Percentiles rank a stretch among this genome's conserved stretches.
Evolutionary conservation across 1,284 basidiomycete species (phyloP).

Genomic region (Thelephora terrestris): DNA sequence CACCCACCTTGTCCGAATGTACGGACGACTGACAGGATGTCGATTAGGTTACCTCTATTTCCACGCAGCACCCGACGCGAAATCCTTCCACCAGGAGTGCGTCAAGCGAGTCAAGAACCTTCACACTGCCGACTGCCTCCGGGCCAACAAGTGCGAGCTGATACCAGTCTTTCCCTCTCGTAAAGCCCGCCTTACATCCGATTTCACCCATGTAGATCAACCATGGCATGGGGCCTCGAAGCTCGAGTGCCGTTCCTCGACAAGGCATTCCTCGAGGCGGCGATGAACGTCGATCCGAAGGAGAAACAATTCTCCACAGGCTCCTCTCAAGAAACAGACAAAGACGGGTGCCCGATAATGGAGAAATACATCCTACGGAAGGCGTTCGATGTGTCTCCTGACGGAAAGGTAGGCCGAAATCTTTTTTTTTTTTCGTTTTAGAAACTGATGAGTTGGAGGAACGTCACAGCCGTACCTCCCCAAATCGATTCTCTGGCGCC

Average conservation of each 20-base stretch:
- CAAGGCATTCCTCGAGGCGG: slow-evolving; percentile 89
- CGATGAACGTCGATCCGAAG: slow-evolving; percentile 86
- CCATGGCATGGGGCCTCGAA: slow-evolving; percentile 99
- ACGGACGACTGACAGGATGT: background rate
- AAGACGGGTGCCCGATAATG: slow-evolving; percentile 83
- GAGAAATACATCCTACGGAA: slow-evolving; percentile 98
- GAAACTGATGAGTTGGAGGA: background rate
- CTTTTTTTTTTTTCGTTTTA: background rate
- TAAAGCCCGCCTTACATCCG: background rate
- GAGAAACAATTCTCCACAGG: slow-evolving; percentile 93
- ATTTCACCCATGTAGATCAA: slow-evolving; percentile 48
- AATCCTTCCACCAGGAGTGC: slow-evolving; percentile 93
- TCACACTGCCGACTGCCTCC: slow-evolving; percentile 94
- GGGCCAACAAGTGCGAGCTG: slow-evolving; percentile 84
- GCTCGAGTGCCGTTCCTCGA: slow-evolving; percentile 99
- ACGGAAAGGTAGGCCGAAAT: slow-evolving; percentile 55
- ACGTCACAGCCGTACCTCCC: slow-evolving; percentile 79
- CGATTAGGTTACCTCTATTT: slow-evolving; percentile 92
- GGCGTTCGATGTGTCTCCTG: slow-evolving; percentile 87
- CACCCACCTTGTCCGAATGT: slow-evolving; percentile 4
- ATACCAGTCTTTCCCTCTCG: background rate
- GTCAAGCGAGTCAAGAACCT: slow-evolving; percentile 96
- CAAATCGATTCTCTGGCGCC: slow-evolving; percentile 92
- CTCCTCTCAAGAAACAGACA: slow-evolving; percentile 62
- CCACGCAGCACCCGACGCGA: slow-evolving; percentile 90